Percentiles rank a stretch among this genome's conserved stretches.
Evolutionary conservation across 208 protist genomes (phyloP).

Genomic region (Tritrichomonas foetus): DNA sequence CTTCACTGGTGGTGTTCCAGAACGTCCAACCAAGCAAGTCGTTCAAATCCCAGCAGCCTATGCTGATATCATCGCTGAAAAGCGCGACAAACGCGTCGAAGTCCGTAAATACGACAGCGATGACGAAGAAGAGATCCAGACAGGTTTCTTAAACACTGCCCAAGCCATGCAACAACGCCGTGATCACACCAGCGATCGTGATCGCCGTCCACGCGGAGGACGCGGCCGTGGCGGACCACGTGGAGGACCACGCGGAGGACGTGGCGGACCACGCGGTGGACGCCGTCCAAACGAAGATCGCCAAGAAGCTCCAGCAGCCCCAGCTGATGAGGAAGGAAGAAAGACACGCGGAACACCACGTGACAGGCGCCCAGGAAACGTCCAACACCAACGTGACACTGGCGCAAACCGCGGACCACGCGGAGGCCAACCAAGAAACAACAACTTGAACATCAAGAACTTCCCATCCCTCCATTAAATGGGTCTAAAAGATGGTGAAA

Average conservation of each 20-base stretch:
- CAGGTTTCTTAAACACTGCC: background rate
- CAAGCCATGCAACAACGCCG: background rate
- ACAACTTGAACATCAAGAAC: background rate
- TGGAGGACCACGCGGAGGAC: no score
- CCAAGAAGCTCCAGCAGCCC: background rate
- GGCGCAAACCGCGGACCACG: no score
- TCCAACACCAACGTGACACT: background rate
- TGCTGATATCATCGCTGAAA: background rate
- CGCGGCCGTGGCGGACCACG: background rate
- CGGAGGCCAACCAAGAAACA: background rate
- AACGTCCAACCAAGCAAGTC: background rate
- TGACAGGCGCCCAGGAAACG: background rate
- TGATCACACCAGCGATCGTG: background rate
- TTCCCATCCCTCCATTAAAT: slow-evolving; percentile 7
- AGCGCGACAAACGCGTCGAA: background rate
- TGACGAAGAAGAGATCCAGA: background rate
- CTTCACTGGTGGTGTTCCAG: background rate
- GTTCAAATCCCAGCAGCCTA: background rate
- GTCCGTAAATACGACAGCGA: background rate
- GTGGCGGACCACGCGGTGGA: no score
- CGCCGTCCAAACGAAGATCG: background rate
- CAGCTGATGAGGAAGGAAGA: background rate
- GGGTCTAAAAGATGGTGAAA: no score
- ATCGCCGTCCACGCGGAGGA: background rate
- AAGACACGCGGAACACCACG: background rate